Evolutionary conservation across 441 rosid species (phyloP), one percentile per base, ranked within the genome.

Genomic region (Adansonia madagascariensis): DNA sequence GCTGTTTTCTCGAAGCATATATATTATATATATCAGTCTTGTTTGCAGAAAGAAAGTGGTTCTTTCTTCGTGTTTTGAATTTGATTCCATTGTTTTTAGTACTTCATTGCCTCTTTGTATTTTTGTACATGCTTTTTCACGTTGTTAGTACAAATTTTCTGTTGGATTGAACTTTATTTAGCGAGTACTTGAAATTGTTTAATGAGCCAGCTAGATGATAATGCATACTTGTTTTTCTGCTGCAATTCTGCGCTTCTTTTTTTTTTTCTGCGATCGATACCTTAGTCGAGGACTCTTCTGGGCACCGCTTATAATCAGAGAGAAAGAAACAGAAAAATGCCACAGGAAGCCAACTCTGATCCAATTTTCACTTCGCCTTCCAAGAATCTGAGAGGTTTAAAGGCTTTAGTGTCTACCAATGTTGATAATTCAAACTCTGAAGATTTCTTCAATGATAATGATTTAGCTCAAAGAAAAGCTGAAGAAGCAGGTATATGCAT

Each of bases 391-490:
- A 88, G 93, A 83, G 97, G 92, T 75, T 55, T 86, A 56, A 91
- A 89, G 81, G 57, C 85, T 73, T 77, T 75, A 79, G 81, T 55
- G 57, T 80, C 89, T 1, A 81, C 71, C 81, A 87, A 79, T 71
- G 81, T 83, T 53, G 82, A 83, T 9, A 55, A 81, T 20, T 85
- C 90, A 20, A 73, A 41, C 75, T 60, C 75, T 24, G 97, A 86
- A 12, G 91, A 90, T 74, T 79, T 79, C 17, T 81, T 89, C 79
- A 88, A 88, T 74, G 97, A 93, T 84, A 80, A 77, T 82, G 92
- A 92, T 78, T 85, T 95, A 49, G 97, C 97, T 80, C 93, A 88
- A 71, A 82, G 99, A 65, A 95, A 93, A 86, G 99, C 98, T 80
- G 94, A 86, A 86, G 98, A 95, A 91, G 94, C 99, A 84, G 99